Evolutionary conservation across 1,284 basidiomycete genomes (phyloP).

Genomic region (Cryptococcus sp.): DNA sequence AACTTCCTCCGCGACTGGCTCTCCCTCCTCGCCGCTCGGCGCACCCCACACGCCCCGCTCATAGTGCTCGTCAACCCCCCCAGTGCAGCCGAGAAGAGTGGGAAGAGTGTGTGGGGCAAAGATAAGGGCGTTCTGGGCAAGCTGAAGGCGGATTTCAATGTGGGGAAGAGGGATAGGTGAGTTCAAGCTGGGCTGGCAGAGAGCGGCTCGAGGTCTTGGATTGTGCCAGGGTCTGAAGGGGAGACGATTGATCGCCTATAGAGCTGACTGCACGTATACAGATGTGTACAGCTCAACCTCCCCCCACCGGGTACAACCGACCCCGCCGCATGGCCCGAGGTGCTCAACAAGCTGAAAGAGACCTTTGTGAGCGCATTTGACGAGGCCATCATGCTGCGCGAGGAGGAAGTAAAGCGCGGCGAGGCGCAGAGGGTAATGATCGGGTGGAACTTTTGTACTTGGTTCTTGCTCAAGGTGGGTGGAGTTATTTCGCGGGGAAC

Average conservation of each 20-base stretch:
- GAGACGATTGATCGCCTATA: neutral
- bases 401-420: conserved; percentile 82
- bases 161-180: conserved; percentile 81
- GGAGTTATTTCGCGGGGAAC: neutral
- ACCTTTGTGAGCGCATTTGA: conserved; percentile 79
- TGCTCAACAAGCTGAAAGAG: conserved; percentile 86
- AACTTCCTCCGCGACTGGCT: conserved; percentile 93
- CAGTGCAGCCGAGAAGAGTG: conserved; percentile 55
- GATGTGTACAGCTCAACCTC: conserved; percentile 68
- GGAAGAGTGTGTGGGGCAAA: conserved; percentile 50
- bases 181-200: conserved; percentile 23
- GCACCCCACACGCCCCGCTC: conserved; percentile 77
- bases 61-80: conserved; percentile 71
- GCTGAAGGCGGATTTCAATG: conserved; percentile 87
- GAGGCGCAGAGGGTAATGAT: conserved; percentile 82
- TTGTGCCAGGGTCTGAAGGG: no score
- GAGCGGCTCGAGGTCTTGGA: no score
- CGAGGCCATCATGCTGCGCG: conserved; percentile 66
- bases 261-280: conserved; percentile 45
- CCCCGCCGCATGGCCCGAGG: conserved; percentile 82
- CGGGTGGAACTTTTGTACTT: conserved; percentile 96
- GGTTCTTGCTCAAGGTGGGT: conserved; percentile 84
- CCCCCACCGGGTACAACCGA: conserved; percentile 51
- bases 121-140: conserved; percentile 71
- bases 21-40: conserved; percentile 61